phyloP scores from a whole-genome alignment of 352 stramenopile species.

The Globisporangium solare region DNA sequence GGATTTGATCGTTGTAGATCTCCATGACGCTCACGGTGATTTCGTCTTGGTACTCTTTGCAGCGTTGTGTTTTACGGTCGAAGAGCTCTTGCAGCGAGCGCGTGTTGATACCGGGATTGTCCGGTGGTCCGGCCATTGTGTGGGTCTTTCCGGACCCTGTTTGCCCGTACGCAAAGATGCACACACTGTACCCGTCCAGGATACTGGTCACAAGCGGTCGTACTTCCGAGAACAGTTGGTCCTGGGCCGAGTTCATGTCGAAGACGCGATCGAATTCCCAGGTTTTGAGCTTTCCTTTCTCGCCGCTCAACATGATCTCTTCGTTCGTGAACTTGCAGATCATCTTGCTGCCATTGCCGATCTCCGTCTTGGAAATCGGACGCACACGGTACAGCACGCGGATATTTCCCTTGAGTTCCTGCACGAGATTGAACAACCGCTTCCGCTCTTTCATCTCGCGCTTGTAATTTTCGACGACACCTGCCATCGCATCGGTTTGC shows the following conservation, averaged over 20 bases:
- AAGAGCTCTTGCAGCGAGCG: constrained; percentile 83
- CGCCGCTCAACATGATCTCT: constrained; percentile 71
- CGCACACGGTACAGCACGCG: constrained; percentile 96
- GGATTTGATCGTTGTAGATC: constrained; percentile 96
- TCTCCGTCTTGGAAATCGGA: constrained; percentile 82
- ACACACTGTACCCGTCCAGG: constrained; percentile 86
- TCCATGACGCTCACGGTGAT: constrained; percentile 92
- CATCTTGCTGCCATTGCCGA: constrained; percentile 68
- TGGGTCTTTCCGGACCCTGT: constrained; percentile 87
- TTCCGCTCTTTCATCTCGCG: constrained; percentile 86
- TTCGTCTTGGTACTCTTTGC: constrained; percentile 78
- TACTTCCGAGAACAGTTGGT: constrained; percentile 76
- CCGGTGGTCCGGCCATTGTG: constrained; percentile 70
- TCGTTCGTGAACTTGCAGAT: constrained; percentile 80
- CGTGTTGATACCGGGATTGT: constrained; percentile 82
- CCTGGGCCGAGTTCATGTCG: constrained; percentile 67
- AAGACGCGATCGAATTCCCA: constrained; percentile 88
- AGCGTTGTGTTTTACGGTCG: constrained; percentile 53
- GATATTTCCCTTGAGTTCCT: constrained; percentile 97
- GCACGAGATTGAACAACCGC: constrained; percentile 94
- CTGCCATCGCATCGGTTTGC: constrained; percentile 74
- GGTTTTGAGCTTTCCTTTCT: constrained; percentile 84
- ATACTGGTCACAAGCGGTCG: constrained; percentile 80
- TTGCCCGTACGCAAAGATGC: constrained; percentile 89
- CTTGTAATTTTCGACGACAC: constrained; percentile 88